Evolutionary conservation across 257 asterid species (phyloP), one percentile per base, ranked within the genome.

Genomic region (Capsicum chinense): DNA sequence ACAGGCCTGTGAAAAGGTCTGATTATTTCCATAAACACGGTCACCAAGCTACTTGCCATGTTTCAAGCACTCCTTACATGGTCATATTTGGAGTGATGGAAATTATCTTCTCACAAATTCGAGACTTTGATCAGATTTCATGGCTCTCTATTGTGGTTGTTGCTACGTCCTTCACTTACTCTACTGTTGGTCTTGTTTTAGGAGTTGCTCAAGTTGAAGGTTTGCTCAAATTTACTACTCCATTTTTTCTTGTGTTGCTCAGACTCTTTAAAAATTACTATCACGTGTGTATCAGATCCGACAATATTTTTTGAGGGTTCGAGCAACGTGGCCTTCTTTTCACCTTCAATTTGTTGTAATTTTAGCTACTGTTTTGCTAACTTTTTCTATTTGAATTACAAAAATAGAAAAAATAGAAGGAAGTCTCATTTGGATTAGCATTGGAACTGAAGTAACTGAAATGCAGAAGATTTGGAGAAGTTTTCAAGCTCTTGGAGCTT

Each of bases 81-180:
- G 90, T 93, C 54, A 92, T 92, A 16, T 93, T 90, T 83, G 98
- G 95, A 11, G 87, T 88, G 7, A 68, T 90, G 12, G 90, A 93
- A 64, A 90, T 92, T 6, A 0, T 92, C 5, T 83, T 93, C 83
- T 90, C 94, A 7, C 97, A 93, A 82, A 93, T 93, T 44, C 98
- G 95, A 15, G 92, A 93, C 83, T 91, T 93, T n/a, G 93, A 92
- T 83, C 94, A 92, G 85, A 90, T 93, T 9, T 91, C 88, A 79
- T 92, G 94, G 97, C 98, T 93, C 19, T 93, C 98, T 1, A 89
- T 93, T 10, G 90, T 93, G 15, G 98, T 97, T 26, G 94, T 97
- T 1, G 56, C 91, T 68, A 93, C 92, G 98, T 93, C 97, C 44
- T 93, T 93, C 62, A 90, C 96, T 64, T 93, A 93, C 79, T 92